Base-by-base conservation (phyloP, 257 asterid species). In the Forsythia suspensa region DNA sequence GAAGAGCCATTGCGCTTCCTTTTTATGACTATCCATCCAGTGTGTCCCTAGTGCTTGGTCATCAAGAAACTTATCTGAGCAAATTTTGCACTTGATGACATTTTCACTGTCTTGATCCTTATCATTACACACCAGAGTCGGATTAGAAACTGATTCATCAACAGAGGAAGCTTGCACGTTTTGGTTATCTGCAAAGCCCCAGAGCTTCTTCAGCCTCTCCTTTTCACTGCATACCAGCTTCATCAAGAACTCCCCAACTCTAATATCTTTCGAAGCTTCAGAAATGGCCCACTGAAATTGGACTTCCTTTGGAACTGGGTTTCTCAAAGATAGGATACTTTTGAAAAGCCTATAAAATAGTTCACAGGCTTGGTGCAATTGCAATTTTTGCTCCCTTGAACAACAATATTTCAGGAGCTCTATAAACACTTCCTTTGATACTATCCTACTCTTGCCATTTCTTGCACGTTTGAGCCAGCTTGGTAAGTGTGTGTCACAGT, bases 391-490 rank as follows among this genome's bases (percentile, higher is more conserved):
- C 87, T 91, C 97, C 90, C 89, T 74, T 9, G 90, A 89, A 77
- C 79, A 85, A 73, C 99, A 96, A 77, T 82, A 83, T 74, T 84
- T 88, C 78, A 94, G 82, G 77, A 96, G 92, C 81, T 94, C 97
- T n/a, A 88, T 29, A 81, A 92, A 96, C 55, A 96, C 97, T 83
- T 96, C 99, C 89, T 96, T 96, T 46, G 98, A 94, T 77, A 96
- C 82, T 71, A 96, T 92, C 89, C 99, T 87, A 81, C 92, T 90
- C 88, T 88, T 96, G 24, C 99, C 99, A 81, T 96, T 94, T 87
- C 99, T 89, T 29, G 99, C 99, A 80, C 99, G 98, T 80, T 94
- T 96, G 42, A 96, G 95, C 99, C 99, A 96, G 90, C 90, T 94
- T n/a, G 98, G 98, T 74, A 94, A 79, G 78, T 94, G 99, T 78